These are phyloP conservation scores for Auriscalpium microsporum DNA, from an alignment of 768 basidiomycete genomes.

Conservation along the genomic window DNA sequence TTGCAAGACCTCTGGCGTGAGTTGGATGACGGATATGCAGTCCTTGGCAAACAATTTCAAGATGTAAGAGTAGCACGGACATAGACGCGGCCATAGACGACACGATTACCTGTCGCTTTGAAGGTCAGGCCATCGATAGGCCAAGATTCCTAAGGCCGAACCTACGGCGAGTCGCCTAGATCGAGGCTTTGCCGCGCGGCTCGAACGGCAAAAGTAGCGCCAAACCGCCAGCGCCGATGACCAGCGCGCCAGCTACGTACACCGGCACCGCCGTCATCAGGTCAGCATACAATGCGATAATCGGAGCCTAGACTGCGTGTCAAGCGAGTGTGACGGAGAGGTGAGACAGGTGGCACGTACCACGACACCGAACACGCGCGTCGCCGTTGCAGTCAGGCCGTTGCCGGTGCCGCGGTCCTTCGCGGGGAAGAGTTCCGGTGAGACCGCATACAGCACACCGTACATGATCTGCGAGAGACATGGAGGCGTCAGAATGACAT, in stretches of 20 bases:
- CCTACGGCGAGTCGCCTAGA: slow-evolving; percentile 26
- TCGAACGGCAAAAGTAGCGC: slow-evolving; percentile 65
- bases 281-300: slow-evolving; percentile 65
- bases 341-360: slow-evolving; percentile 29
- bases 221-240: slow-evolving; percentile 51
- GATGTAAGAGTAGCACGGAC: too few relatives aligned
- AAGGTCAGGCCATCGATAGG: too few relatives aligned
- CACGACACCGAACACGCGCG: slow-evolving; percentile 61
- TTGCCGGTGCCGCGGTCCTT: slow-evolving; percentile 71
- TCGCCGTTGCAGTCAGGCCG: slow-evolving; percentile 50
- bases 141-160: too few relatives aligned
- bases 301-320: slow-evolving; percentile 42
- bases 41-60: too few relatives aligned
- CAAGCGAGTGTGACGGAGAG: not conserved
- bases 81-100: too few relatives aligned
- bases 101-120: too few relatives aligned
- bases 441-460: slow-evolving; percentile 62
- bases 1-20: too few relatives aligned
- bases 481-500: slow-evolving; percentile 1
- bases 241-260: slow-evolving; percentile 59
- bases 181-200: slow-evolving; percentile 63
- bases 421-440: slow-evolving; percentile 63
- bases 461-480: slow-evolving; percentile 50
- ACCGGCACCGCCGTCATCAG: slow-evolving; percentile 59
- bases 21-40: too few relatives aligned